These are phyloP conservation scores for Dactylonectria estremocensis DNA, from an alignment of 2,329 filamentous ascomycete genomes.

Conservation along the genomic window DNA sequence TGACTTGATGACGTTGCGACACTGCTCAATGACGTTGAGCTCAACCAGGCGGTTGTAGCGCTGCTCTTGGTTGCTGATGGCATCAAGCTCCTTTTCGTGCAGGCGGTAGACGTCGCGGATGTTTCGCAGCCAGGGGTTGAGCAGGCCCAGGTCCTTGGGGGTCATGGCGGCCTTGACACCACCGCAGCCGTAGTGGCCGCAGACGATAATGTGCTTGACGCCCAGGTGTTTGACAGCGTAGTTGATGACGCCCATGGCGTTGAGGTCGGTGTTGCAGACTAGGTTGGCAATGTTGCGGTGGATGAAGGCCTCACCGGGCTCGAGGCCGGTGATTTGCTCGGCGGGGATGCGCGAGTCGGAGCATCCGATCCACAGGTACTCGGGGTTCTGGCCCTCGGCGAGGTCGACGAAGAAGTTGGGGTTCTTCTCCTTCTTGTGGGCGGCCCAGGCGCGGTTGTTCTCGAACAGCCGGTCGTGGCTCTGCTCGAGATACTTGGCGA, in stretches of 20 bases:
- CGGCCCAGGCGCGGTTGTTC: conserved; percentile 78
- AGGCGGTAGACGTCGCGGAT: conserved; percentile 82
- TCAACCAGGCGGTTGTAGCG: conserved; percentile 83
- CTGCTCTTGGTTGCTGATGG: conserved; percentile 70
- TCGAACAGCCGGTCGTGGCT: conserved; percentile 79
- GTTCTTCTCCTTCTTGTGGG: conserved; percentile 69
- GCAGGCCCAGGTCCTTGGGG: conserved; percentile 77
- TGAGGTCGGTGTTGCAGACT: conserved; percentile 84
- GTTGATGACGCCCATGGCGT: conserved; percentile 85
- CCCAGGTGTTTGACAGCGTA: conserved; percentile 87
- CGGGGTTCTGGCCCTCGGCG: conserved; percentile 75
- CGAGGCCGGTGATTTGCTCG: conserved; percentile 85
- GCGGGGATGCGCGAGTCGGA: conserved; percentile 93
- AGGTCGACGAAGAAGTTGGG: conserved; percentile 77
- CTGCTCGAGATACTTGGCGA: conserved; percentile 71
- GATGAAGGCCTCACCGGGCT: conserved; percentile 93
- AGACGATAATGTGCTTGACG: conserved; percentile 86
- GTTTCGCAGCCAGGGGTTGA: conserved; percentile 83
- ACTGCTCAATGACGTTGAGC: conserved; percentile 85
- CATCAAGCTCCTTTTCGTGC: conserved; percentile 79
- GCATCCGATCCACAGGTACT: conserved; percentile 92
- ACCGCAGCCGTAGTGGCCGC: conserved; percentile 84
- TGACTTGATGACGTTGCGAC: conserved; percentile 85
- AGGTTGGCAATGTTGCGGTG: conserved; percentile 97
- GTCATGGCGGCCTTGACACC: conserved; percentile 84